Conservation (phyloP, 345 rosid genomes). For the Eutrema yunnanense region DNA sequence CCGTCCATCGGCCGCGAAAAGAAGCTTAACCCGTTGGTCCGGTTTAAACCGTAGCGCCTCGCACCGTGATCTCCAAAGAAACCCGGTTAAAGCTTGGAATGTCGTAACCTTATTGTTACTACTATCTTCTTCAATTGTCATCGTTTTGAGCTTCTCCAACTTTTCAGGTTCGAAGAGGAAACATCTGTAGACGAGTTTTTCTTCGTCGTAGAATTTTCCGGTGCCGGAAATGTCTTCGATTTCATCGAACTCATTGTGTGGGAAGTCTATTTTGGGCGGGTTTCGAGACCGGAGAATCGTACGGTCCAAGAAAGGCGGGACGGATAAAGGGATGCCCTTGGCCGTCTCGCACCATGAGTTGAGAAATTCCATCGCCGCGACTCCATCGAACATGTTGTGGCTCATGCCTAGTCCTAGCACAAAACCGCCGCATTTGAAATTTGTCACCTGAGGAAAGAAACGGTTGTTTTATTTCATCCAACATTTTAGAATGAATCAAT, state of each 20-base stretch:
- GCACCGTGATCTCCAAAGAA: constrained; percentile 73
- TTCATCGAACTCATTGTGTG: constrained; percentile 64
- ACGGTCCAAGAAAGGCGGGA: constrained; percentile 59
- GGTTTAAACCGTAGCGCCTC: constrained; percentile 51
- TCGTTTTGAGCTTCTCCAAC: constrained; percentile 49
- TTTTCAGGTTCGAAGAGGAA: constrained; percentile 54
- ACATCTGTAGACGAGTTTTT: constrained; percentile 49
- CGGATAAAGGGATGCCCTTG: constrained; percentile 49
- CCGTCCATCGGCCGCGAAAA: constrained; percentile 81
- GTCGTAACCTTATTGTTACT: constrained; percentile 43
- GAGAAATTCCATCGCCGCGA: constrained; percentile 63
- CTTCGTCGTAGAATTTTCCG: constrained; percentile 48
- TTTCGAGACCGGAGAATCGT: constrained; percentile 47
- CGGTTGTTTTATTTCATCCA: not conserved
- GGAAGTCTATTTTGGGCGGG: constrained; percentile 48
- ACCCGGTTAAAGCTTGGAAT: constrained; percentile 68
- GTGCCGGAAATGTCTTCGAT: constrained; percentile 61
- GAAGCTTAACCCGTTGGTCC: constrained; percentile 63
- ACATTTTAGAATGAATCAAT: not conserved
- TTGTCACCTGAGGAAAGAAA: constrained; percentile 48
- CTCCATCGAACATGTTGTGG: constrained; percentile 81
- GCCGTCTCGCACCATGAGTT: constrained; percentile 79
- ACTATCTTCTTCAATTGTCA: constrained; percentile 35
- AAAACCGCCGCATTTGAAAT: constrained; percentile 70
- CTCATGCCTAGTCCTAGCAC: constrained; percentile 62